phyloP scores from a whole-genome alignment of 768 basidiomycete species.

The Russula sp. region DNA sequence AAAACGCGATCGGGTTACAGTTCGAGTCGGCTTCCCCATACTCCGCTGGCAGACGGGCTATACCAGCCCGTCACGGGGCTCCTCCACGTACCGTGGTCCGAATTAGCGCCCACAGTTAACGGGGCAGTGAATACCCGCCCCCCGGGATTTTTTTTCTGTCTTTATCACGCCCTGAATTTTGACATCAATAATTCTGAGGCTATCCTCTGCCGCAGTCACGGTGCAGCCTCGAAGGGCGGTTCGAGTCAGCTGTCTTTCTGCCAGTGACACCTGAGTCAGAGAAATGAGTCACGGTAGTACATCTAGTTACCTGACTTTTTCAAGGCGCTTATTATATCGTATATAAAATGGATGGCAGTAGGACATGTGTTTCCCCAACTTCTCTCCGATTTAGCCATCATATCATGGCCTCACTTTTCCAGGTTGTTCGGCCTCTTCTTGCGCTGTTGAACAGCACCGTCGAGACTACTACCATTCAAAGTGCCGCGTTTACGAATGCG shows the following conservation, averaged over 20 bases:
- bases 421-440: constrained; percentile 3
- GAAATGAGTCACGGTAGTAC: neutral
- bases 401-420: constrained; percentile 6
- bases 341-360: neutral
- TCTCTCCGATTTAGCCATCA: neutral
- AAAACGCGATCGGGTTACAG: neutral
- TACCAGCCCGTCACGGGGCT: too few species aligned
- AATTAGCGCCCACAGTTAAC: too few species aligned
- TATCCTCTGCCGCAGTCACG: neutral
- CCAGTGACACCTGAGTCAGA: neutral
- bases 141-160: neutral
- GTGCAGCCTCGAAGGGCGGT: neutral
- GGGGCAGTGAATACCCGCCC: too few species aligned
- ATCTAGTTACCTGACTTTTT: neutral
- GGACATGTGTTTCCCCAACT: neutral
- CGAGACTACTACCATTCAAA: neutral
- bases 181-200: neutral
- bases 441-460: constrained; percentile 1
- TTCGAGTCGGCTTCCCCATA: neutral
- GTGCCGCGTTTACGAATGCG: neutral
- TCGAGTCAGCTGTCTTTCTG: neutral
- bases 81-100: too few species aligned
- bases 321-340: neutral
- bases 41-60: too few species aligned
- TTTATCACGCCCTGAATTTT: neutral